phyloP scores from a whole-genome alignment of 495 filamentous ascomycete species.

The Hapsidospora chrysogenum region DNA sequence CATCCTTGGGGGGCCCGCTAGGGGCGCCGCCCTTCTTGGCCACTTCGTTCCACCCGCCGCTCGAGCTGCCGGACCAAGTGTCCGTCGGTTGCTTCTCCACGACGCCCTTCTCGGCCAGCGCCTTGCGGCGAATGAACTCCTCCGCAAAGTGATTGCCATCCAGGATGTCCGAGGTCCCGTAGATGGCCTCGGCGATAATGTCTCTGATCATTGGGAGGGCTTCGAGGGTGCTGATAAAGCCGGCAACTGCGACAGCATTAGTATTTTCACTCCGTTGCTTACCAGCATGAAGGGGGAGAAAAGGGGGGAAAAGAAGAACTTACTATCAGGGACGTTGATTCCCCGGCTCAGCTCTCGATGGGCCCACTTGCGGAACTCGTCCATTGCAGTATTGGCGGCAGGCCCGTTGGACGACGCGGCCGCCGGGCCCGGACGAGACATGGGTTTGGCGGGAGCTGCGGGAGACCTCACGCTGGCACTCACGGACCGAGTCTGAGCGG shows the following conservation, averaged over 20 bases:
- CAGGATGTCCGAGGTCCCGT: constrained; percentile 67
- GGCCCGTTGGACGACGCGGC: constrained; percentile 11
- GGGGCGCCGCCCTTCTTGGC: constrained; percentile 62
- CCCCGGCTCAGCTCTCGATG: constrained; percentile 49
- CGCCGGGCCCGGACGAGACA: constrained; percentile 14
- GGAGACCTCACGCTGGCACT: constrained; percentile 26
- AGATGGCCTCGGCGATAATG: constrained; percentile 79
- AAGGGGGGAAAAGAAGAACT: too few relatives aligned
- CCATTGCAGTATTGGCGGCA: constrained; percentile 34
- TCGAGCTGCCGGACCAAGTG: constrained; percentile 25
- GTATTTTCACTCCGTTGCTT: too few relatives aligned
- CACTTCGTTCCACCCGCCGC: constrained; percentile 89
- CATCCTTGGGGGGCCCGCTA: constrained; percentile 25
- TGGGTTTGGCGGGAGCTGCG: constrained; percentile 4
- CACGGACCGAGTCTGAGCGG: constrained; percentile 36
- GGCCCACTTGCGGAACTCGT: constrained; percentile 91
- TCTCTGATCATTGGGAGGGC: constrained; percentile 58
- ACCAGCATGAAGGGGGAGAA: too few relatives aligned
- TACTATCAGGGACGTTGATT: constrained; percentile 25
- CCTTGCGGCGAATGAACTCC: constrained; percentile 83
- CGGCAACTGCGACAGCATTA: constrained; percentile 70
- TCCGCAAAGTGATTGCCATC: constrained; percentile 86
- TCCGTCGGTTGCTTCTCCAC: constrained; percentile 40
- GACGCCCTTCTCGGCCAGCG: constrained; percentile 79
- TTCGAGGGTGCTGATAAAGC: constrained; percentile 58